These are phyloP conservation scores for Hyphopichia pseudoburtonii DNA, from an alignment of 1,139 yeast species.

Conservation along the genomic window DNA sequence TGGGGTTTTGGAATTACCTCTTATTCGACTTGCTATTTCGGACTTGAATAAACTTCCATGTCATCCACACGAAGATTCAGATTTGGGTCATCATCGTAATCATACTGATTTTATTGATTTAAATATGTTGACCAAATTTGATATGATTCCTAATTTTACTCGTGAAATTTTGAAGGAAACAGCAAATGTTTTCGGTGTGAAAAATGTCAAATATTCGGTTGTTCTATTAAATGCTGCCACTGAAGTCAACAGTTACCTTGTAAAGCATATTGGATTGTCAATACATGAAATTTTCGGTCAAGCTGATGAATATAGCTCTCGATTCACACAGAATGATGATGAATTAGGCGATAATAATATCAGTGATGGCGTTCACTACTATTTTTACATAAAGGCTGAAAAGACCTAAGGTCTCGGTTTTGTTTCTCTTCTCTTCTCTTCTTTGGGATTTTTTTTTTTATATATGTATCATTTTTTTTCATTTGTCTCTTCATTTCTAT, in stretches of 20 bases:
- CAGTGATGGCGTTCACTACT: slow-evolving; percentile 27
- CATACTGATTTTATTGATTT: slow-evolving; percentile 15
- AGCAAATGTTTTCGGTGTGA: slow-evolving; percentile 31
- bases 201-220: slow-evolving; percentile 32
- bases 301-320: slow-evolving; percentile 28
- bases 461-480: not conserved
- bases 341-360: slow-evolving; percentile 9
- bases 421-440: not conserved
- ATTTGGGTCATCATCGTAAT: not conserved
- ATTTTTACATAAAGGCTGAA: slow-evolving; percentile 30
- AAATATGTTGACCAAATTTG: slow-evolving; percentile 19
- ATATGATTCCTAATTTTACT: slow-evolving; percentile 27
- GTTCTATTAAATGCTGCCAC: slow-evolving; percentile 29
- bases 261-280: slow-evolving; percentile 30
- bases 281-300: slow-evolving; percentile 37
- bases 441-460: not conserved
- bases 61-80: not conserved
- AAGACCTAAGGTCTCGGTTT: slow-evolving; percentile 13
- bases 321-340: slow-evolving; percentile 16
- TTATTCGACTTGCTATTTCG: slow-evolving; percentile 22
- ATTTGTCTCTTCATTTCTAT: not conserved
- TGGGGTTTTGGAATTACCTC: slow-evolving; percentile 36
- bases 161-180: slow-evolving; percentile 24
- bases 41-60: not conserved
- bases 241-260: slow-evolving; percentile 34